These are phyloP conservation scores for Orobanche coerulescens DNA, from an alignment of 257 asterid species.

Conservation along the genomic window DNA sequence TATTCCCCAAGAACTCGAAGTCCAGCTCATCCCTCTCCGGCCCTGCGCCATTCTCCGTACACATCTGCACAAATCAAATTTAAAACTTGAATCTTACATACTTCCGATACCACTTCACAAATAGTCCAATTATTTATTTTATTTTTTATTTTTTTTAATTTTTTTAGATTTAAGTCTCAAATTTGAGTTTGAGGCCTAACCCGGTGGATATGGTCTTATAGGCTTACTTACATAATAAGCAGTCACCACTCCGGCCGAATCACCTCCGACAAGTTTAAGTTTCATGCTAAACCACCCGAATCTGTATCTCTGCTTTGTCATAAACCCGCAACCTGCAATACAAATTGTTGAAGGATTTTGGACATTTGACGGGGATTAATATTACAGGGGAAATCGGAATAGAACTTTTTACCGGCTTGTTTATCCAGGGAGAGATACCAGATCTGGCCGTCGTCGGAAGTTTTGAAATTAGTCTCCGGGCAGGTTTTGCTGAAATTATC, in stretches of 20 bases:
- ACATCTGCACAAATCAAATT: conserved; percentile 49
- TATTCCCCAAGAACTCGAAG: conserved; percentile 89
- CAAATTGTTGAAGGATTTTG: no score
- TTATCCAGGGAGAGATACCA: conserved; percentile 77
- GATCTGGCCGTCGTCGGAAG: conserved; percentile 85
- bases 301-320: conserved; percentile 70
- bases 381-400: no score
- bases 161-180: no score
- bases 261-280: conserved; percentile 72
- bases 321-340: conserved; percentile 82
- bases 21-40: conserved; percentile 88
- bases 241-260: conserved; percentile 98
- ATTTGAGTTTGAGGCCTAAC: no score
- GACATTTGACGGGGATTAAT: no score
- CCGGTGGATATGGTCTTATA: no score
- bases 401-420: conserved; percentile 58
- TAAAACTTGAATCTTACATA: no score
- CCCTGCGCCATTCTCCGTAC: conserved; percentile 68
- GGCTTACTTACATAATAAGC: conserved; percentile 73
- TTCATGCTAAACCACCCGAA: conserved; percentile 99
- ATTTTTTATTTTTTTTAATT: no score
- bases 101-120: no score
- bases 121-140: no score
- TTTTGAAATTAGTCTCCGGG: conserved; percentile 69
- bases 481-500: conserved; percentile 68